phyloP scores from a whole-genome alignment of 2,329 filamentous ascomycete species.

The Verticillium isaacii region DNA sequence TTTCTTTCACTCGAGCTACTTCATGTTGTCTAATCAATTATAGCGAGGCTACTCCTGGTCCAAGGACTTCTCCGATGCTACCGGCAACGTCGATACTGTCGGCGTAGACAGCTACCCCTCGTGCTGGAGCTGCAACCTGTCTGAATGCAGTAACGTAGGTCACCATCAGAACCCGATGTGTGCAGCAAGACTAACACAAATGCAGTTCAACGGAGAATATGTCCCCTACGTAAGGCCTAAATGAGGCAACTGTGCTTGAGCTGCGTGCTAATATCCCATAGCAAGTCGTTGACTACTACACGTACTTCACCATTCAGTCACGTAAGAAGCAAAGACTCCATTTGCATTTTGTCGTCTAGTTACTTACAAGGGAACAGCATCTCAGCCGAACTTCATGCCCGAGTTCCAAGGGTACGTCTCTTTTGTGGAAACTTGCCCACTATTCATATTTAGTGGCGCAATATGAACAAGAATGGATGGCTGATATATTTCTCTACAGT shows the following conservation, averaged over 20 bases:
- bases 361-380: conserved; percentile 9
- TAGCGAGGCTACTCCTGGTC: conserved; percentile 49
- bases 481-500: neutral
- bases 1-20: neutral
- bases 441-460: neutral
- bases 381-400: conserved; percentile 49
- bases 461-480: neutral
- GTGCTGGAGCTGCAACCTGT: conserved; percentile 61
- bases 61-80: conserved; percentile 50
- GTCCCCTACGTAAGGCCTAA: conserved; percentile 43
- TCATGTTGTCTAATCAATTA: neutral
- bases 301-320: conserved; percentile 25
- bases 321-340: conserved; percentile 13
- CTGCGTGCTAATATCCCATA: neutral
- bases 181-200: neutral
- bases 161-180: neutral
- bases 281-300: conserved; percentile 13
- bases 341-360: neutral
- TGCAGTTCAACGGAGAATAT: conserved; percentile 49
- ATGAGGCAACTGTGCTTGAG: neutral
- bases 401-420: conserved; percentile 46
- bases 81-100: conserved; percentile 50
- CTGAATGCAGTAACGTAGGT: conserved; percentile 46
- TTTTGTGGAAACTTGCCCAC: neutral
- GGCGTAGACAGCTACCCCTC: conserved; percentile 49